These are phyloP conservation scores for Penicillium glabrum DNA, from an alignment of 2,329 filamentous ascomycete genomes.

Conservation along the genomic window DNA sequence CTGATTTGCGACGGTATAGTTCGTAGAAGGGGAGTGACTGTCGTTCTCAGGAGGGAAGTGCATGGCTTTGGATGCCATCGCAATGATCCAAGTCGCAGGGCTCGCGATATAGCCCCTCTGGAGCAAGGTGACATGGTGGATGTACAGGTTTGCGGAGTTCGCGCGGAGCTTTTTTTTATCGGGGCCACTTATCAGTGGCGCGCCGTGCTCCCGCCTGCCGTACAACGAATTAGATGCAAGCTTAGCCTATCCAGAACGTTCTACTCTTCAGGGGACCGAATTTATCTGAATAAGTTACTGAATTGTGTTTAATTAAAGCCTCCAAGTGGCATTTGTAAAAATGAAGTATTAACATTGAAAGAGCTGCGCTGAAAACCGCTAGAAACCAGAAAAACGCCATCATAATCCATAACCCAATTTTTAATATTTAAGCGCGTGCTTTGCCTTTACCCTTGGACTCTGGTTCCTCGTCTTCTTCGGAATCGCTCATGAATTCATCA, in stretches of 20 bases:
- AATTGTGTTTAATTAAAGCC: not conserved
- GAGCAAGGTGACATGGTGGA: slow-evolving; percentile 30
- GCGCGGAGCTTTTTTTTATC: slow-evolving; percentile 20
- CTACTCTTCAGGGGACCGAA: not conserved
- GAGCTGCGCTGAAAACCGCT: not conserved
- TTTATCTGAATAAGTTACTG: not conserved
- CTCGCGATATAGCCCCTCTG: slow-evolving; percentile 23
- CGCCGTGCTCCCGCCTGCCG: not conserved
- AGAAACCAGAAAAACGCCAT: slow-evolving; percentile 14
- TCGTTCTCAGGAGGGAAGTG: not conserved
- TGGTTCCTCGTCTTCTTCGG: slow-evolving; percentile 34
- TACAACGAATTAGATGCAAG: not conserved
- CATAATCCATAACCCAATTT: slow-evolving; percentile 13
- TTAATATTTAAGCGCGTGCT: slow-evolving; percentile 27
- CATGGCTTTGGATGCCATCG: not conserved
- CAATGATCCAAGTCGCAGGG: slow-evolving; percentile 7
- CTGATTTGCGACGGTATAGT: not conserved
- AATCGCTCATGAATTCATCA: slow-evolving; percentile 48
- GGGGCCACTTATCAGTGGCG: not conserved
- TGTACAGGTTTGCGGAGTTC: slow-evolving; percentile 12
- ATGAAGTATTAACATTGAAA: not conserved
- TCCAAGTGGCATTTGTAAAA: not conserved
- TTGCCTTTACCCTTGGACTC: slow-evolving; percentile 40
- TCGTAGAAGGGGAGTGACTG: not conserved
- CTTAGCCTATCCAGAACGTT: not conserved